Evolutionary conservation across 495 filamentous ascomycete species (phyloP), one percentile per base, ranked within the genome.

Genomic region (Penicillium cinerascens): DNA sequence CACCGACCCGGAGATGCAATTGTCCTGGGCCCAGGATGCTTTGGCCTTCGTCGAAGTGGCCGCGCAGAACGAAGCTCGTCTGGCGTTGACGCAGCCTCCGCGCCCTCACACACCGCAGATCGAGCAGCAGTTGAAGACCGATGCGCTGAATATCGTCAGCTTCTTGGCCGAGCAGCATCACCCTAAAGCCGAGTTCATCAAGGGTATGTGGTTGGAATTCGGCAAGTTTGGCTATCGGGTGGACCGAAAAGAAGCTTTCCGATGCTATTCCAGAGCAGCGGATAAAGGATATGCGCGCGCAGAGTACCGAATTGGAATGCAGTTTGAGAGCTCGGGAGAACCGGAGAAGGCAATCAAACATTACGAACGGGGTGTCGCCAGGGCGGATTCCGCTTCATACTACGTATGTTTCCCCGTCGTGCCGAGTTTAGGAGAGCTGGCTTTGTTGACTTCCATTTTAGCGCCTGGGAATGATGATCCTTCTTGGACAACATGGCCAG

Each of bases 291-390:
- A 87, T 75, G 86, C 88, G n/a, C 78, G 93, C 50, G 91, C 95
- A 33, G 89, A 97, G 65, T 98, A 98, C 70, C 82, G 93, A 23
- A 96, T 98, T 67, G 93, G 93, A 46, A 97, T 97, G 93, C 91
- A 96, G 45, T 97, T 89, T 66, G 93, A 98, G 68, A 87, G 84
- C 60, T 90, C 90, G 6, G 96, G 93, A 58, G 92, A 97, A 60
- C 83, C 88, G 25, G 78, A 84, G 27, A 97, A 96, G 64, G 95
- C 93, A 2, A 85, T 96, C 60, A 82, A 82, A 61, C 91, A 97
- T 70, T 98, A 97, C 67, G 79, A 86, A 38, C 77, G 82, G 26
- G 93, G 93, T 43, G 84, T 92, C 15, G 74, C 82, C 44, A 71
- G 82, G 56, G 81, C 81, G 3, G 93, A 98, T 69, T 95, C 95